Conservation (phyloP, 345 rosid genomes). For the Psidium guajava region DNA sequence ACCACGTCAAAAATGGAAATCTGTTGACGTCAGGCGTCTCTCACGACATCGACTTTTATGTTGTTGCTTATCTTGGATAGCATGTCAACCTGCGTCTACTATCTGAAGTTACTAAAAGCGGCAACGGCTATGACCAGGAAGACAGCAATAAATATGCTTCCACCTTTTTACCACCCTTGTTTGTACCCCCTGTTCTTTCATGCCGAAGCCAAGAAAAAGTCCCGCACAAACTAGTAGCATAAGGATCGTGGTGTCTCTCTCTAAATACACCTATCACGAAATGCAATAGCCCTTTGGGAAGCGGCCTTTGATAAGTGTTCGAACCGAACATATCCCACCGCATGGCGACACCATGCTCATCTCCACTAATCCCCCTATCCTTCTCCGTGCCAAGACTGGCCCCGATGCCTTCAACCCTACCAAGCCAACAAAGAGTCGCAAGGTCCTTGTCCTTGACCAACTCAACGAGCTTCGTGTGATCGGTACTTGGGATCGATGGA, state of each 20-base stretch:
- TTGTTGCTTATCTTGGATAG: slow-evolving; percentile 41
- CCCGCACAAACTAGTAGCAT: slow-evolving; percentile 50
- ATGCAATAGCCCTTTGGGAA: slow-evolving; percentile 30
- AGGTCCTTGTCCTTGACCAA: slow-evolving; percentile 38
- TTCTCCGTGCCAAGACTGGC: slow-evolving; percentile 26
- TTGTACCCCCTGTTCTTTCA: slow-evolving; percentile 39
- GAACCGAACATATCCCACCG: slow-evolving; percentile 45
- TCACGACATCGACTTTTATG: slow-evolving; percentile 38
- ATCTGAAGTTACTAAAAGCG: slow-evolving; percentile 40
- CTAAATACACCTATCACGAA: slow-evolving; percentile 46
- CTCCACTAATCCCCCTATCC: slow-evolving; percentile 40
- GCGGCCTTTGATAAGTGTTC: slow-evolving; percentile 56
- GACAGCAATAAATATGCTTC: slow-evolving; percentile 50
- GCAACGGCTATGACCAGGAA: slow-evolving; percentile 46
- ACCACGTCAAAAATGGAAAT: slow-evolving; percentile 51
- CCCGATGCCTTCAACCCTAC: slow-evolving; percentile 29
- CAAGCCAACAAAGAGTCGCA: slow-evolving; percentile 16
- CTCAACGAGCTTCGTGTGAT: slow-evolving; percentile 14
- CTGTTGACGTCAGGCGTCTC: slow-evolving; percentile 32
- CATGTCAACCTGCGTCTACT: slow-evolving; percentile 44
- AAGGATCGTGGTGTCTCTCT: slow-evolving; percentile 39
- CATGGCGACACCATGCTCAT: slow-evolving; percentile 10
- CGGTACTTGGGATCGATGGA: neutral
- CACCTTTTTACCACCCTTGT: slow-evolving; percentile 77
- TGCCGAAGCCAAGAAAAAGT: slow-evolving; percentile 54